Percentiles rank a stretch among this genome's conserved stretches.
phyloP scores from a whole-genome alignment of 164 flowering plant genomes.

The Hamamelis virginiana region DNA sequence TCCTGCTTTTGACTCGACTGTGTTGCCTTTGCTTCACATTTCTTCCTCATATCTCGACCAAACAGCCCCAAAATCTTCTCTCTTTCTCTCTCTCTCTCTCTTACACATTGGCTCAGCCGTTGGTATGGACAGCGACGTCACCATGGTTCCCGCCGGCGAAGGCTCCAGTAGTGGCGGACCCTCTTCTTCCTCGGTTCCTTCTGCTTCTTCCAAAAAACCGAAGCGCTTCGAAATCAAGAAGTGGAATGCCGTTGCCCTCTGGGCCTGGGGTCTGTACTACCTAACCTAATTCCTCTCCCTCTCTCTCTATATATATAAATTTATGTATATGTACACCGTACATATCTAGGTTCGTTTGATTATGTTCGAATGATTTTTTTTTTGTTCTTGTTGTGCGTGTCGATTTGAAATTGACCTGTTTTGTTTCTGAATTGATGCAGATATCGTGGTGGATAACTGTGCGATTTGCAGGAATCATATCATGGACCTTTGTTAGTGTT shows the following conservation, averaged over 20 bases:
- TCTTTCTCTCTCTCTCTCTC: no score
- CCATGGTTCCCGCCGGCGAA: not conserved
- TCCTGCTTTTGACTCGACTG: no score
- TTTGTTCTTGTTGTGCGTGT: not conserved
- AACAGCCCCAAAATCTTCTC: no score
- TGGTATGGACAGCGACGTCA: not conserved
- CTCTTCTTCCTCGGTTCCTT: slow-evolving; percentile 15
- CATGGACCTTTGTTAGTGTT: slow-evolving; percentile 84
- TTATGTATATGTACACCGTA: no score
- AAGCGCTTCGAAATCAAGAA: slow-evolving; percentile 82
- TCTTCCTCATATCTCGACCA: no score
- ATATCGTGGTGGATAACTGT: slow-evolving; percentile 81
- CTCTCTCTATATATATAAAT: no score
- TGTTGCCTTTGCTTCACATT: no score
- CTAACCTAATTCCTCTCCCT: slow-evolving; percentile 20
- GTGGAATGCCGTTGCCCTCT: slow-evolving; percentile 85
- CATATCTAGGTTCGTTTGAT: no score
- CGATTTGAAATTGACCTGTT: no score
- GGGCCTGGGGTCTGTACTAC: slow-evolving; percentile 72
- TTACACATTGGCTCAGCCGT: no score
- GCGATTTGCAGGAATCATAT: slow-evolving; percentile 87
- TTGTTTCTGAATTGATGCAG: slow-evolving; percentile 30
- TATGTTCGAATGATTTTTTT: no score
- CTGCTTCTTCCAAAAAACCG: slow-evolving; percentile 42
- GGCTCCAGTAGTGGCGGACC: not conserved